These are phyloP conservation scores for Colletotrichum shisoi DNA, from an alignment of 2,329 filamentous ascomycete genomes.

Conservation along the genomic window DNA sequence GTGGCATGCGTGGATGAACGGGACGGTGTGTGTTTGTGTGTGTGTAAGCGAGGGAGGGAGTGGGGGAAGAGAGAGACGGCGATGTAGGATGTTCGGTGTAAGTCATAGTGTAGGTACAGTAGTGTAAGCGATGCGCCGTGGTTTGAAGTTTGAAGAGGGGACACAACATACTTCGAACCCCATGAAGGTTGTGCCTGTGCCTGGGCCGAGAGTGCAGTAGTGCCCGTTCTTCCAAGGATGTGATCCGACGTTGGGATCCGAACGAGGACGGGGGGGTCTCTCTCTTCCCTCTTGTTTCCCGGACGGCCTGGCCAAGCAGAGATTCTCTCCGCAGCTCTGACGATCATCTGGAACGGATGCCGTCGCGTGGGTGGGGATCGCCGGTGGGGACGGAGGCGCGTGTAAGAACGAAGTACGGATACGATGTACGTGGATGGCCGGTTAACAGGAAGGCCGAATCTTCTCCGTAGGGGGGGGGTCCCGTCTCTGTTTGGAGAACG, in stretches of 20 bases:
- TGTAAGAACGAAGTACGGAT: too few species aligned
- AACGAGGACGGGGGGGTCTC: not conserved
- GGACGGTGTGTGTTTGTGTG: not conserved
- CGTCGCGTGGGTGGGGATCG: slow-evolving; percentile 35
- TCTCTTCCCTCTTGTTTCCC: slow-evolving; percentile 26
- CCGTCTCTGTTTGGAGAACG: too few species aligned
- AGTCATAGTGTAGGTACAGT: too few species aligned
- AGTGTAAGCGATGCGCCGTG: not conserved
- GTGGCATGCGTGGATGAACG: not conserved
- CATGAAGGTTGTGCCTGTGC: slow-evolving; percentile 11
- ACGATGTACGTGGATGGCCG: slow-evolving; percentile 6
- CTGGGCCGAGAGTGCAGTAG: slow-evolving; percentile 4
- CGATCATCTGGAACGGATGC: slow-evolving; percentile 36
- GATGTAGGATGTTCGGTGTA: too few species aligned
- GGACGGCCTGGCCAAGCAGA: slow-evolving; percentile 25
- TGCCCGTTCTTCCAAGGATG: slow-evolving; percentile 1
- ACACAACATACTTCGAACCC: not conserved
- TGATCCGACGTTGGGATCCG: not conserved
- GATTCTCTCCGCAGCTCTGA: slow-evolving; percentile 32
- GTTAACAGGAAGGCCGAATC: not conserved
- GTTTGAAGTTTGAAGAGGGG: not conserved
- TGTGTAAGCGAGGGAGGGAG: not conserved
- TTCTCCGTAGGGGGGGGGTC: slow-evolving; percentile 8
- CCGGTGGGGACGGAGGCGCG: slow-evolving; percentile 25
- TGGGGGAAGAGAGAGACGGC: too few species aligned